These are phyloP conservation scores for Metschnikowia amazonensis DNA, from an alignment of 805 yeast genomes.

Conservation along the genomic window DNA sequence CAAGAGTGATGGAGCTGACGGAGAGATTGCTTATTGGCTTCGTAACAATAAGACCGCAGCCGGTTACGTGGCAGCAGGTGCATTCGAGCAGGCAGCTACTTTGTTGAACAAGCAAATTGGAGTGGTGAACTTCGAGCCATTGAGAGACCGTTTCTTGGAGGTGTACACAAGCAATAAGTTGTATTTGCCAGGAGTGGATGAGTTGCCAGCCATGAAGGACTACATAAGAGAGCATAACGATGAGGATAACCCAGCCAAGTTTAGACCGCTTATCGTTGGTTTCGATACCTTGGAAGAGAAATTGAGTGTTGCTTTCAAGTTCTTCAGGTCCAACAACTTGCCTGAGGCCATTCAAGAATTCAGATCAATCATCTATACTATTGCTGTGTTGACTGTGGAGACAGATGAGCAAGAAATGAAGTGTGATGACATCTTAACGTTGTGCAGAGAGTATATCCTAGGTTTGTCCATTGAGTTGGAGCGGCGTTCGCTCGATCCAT, in stretches of 20 bases:
- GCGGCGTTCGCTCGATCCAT: constrained; percentile 75
- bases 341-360: constrained; percentile 76
- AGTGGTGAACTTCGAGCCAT: constrained; percentile 79
- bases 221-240: constrained; percentile 63
- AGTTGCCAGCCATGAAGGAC: constrained; percentile 64
- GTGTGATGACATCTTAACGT: constrained; percentile 63
- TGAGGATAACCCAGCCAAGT: constrained; percentile 48
- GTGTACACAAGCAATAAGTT: constrained; percentile 79
- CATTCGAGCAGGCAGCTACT: constrained; percentile 93
- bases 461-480: constrained; percentile 88
- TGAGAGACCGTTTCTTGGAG: constrained; percentile 76
- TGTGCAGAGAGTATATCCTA: constrained; percentile 85
- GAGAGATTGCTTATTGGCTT: constrained; percentile 76
- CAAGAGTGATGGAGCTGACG: constrained; percentile 32
- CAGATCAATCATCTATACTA: constrained; percentile 73
- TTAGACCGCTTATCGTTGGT: constrained; percentile 71
- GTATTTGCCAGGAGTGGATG: constrained; percentile 69
- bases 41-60: constrained; percentile 88
- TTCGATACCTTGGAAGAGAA: constrained; percentile 58
- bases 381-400: constrained; percentile 66
- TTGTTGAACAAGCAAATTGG: constrained; percentile 88
- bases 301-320: constrained; percentile 71
- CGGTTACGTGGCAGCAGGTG: constrained; percentile 91
- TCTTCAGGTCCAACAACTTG: constrained; percentile 79
- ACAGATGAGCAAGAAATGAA: constrained; percentile 72